Conservation (phyloP, 371 early-diverging fungal species). For the Lichtheimia ornata region DNA sequence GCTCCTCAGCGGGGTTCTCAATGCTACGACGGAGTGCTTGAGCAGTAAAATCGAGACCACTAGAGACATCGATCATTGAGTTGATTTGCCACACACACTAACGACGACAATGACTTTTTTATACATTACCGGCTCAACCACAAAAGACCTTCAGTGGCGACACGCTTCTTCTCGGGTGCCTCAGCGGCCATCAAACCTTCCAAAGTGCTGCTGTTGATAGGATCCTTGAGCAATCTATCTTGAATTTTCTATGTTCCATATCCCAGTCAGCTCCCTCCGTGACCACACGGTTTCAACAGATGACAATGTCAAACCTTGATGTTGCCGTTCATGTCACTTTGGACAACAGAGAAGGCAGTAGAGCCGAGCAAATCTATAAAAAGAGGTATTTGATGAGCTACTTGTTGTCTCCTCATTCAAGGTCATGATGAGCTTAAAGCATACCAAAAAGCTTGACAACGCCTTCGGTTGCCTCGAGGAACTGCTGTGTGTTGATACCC, state of each 20-base stretch:
- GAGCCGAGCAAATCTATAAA: conserved; percentile 66
- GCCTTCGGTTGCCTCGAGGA: conserved; percentile 84
- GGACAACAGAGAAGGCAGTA: conserved; percentile 81
- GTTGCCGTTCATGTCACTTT: conserved; percentile 89
- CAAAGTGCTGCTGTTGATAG: conserved; percentile 72
- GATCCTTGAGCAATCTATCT: conserved; percentile 62
- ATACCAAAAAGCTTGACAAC: conserved; percentile 84
- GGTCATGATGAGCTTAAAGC: conserved; percentile 6
- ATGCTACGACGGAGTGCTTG: conserved; percentile 74
- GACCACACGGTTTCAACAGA: too few species aligned
- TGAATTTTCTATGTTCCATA: conserved; percentile 73
- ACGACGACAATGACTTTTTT: too few species aligned
- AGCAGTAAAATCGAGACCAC: conserved; percentile 85
- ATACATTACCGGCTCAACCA: conserved; percentile 83
- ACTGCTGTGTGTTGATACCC: conserved; percentile 77
- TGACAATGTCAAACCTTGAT: conserved; percentile 56
- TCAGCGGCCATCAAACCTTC: conserved; percentile 79
- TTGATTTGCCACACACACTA: not conserved
- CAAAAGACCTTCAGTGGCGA: conserved; percentile 89
- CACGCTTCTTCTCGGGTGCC: conserved; percentile 69
- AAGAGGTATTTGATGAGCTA: not conserved
- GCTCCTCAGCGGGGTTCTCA: conserved; percentile 72
- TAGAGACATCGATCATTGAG: not conserved
- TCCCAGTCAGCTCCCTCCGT: too few species aligned
- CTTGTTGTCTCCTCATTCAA: not conserved